Conservation (phyloP, 495 filamentous ascomycete genomes). For the Amphirosellinia nigrospora region DNA sequence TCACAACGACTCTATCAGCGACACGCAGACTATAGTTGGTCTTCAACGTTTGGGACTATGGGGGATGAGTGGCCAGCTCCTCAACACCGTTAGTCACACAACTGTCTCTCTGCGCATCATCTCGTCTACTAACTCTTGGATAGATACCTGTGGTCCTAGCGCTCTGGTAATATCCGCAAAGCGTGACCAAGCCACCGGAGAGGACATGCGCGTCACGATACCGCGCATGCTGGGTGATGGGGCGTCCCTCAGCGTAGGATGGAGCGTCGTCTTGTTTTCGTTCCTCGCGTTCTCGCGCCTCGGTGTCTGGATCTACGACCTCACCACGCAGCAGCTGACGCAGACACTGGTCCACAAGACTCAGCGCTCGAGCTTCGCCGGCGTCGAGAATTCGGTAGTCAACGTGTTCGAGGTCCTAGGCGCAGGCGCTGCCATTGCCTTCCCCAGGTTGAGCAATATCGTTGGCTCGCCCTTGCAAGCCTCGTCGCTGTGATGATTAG, state of each 20-base stretch:
- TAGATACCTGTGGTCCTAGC: constrained; percentile 48
- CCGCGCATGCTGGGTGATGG: constrained; percentile 19
- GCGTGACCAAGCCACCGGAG: constrained; percentile 3
- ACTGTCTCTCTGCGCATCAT: too few species aligned
- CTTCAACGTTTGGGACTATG: constrained; percentile 52
- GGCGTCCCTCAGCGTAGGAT: constrained; percentile 28
- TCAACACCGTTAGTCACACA: constrained; percentile 43
- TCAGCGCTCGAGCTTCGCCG: constrained; percentile 51
- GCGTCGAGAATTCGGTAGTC: constrained; percentile 49
- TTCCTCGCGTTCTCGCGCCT: constrained; percentile 52
- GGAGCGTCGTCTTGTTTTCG: constrained; percentile 45
- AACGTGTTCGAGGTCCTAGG: constrained; percentile 49
- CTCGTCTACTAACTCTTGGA: constrained; percentile 13
- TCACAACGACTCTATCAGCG: constrained; percentile 26
- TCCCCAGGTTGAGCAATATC: constrained; percentile 48
- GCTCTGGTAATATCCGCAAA: constrained; percentile 42
- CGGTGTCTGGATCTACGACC: constrained; percentile 49
- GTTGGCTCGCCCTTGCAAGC: constrained; percentile 46
- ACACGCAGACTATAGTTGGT: constrained; percentile 40
- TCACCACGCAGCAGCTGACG: constrained; percentile 53
- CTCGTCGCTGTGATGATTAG: constrained; percentile 40
- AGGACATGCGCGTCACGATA: not conserved
- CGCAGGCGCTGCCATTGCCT: constrained; percentile 43
- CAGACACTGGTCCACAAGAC: constrained; percentile 45
- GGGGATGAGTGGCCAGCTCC: constrained; percentile 48